phyloP scores from a whole-genome alignment of 2,329 filamentous ascomycete genomes.

The Zelopaecilomyces penicillatus region DNA sequence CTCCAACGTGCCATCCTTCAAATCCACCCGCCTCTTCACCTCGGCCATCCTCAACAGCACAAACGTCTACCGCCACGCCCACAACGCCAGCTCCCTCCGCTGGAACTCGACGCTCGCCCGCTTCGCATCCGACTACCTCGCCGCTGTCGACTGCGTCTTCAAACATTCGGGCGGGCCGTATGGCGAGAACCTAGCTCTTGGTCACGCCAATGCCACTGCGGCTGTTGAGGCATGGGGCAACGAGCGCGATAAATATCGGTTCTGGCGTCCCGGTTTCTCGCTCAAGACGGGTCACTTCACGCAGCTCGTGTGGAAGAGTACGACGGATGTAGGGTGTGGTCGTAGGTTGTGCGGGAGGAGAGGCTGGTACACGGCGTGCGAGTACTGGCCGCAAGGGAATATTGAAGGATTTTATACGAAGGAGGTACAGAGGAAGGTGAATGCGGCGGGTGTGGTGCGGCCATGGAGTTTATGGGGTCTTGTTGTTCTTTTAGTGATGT shows the following conservation, averaged over 20 bases:
- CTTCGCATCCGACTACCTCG: slow-evolving; percentile 45
- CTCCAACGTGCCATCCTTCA: slow-evolving; percentile 27
- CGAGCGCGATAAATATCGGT: slow-evolving; percentile 48
- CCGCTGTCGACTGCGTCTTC: slow-evolving; percentile 37
- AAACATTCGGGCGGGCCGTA: slow-evolving; percentile 53
- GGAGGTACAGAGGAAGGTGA: slow-evolving; percentile 15
- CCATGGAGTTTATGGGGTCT: too few relatives aligned
- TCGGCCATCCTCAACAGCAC: slow-evolving; percentile 55
- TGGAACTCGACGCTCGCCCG: slow-evolving; percentile 59
- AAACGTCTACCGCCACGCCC: slow-evolving; percentile 55
- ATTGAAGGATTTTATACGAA: slow-evolving; percentile 43
- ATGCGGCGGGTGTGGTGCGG: background rate
- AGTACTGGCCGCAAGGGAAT: slow-evolving; percentile 63
- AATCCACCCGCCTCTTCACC: slow-evolving; percentile 29
- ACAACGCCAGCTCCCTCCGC: slow-evolving; percentile 48
- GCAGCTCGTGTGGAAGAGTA: slow-evolving; percentile 62
- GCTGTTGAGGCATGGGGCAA: slow-evolving; percentile 60
- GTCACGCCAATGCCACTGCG: slow-evolving; percentile 50
- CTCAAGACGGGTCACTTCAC: slow-evolving; percentile 62
- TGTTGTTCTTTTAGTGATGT: too few relatives aligned
- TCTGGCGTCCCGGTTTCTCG: slow-evolving; percentile 44
- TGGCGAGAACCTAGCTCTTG: slow-evolving; percentile 68
- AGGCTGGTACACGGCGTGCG: slow-evolving; percentile 61
- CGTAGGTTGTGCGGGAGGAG: slow-evolving; percentile 32
- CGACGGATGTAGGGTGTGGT: slow-evolving; percentile 50